Percentiles rank a stretch among this genome's conserved stretches.
phyloP scores from a whole-genome alignment of 768 basidiomycete species.

The Mrakia blollopis region DNA sequence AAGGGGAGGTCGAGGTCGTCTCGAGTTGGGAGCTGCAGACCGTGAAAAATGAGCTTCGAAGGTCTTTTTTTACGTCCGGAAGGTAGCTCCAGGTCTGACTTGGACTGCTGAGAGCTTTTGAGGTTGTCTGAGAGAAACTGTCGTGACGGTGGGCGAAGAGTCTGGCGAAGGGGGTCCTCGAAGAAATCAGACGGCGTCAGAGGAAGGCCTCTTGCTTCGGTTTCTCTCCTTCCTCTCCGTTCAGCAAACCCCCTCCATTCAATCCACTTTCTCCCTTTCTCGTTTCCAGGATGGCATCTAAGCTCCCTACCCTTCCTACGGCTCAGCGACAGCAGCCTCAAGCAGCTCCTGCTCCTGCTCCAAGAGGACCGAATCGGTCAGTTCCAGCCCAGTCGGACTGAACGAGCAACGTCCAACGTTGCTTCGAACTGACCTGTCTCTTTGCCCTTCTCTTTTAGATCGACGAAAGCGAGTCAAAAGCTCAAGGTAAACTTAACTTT shows the following conservation, averaged over 20 bases:
- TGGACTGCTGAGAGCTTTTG: neutral
- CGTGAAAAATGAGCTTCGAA: neutral
- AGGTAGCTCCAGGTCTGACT: neutral
- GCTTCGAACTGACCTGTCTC: neutral
- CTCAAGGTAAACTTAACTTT: slow-evolving; percentile 7
- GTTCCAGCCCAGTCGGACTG: neutral
- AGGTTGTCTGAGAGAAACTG: neutral
- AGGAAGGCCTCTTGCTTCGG: neutral
- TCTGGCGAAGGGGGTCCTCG: too few species aligned
- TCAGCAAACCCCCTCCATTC: neutral
- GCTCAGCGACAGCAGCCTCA: slow-evolving; percentile 23
- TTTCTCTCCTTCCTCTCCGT: neutral
- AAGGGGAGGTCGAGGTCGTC: neutral
- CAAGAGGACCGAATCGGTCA: slow-evolving; percentile 29
- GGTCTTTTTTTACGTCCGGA: too few species aligned
- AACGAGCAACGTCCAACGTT: too few species aligned
- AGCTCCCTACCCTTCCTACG: slow-evolving; percentile 2
- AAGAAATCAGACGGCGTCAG: neutral
- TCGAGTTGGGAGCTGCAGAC: neutral
- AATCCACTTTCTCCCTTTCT: neutral
- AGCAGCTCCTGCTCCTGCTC: slow-evolving; percentile 18
- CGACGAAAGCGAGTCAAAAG: slow-evolving; percentile 31
- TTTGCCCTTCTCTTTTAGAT: neutral
- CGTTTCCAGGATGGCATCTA: slow-evolving; percentile 5
- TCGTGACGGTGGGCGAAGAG: neutral